Evolutionary conservation across 2,329 filamentous ascomycete genomes (phyloP).

Genomic region (Cryphonectria japonica): DNA sequence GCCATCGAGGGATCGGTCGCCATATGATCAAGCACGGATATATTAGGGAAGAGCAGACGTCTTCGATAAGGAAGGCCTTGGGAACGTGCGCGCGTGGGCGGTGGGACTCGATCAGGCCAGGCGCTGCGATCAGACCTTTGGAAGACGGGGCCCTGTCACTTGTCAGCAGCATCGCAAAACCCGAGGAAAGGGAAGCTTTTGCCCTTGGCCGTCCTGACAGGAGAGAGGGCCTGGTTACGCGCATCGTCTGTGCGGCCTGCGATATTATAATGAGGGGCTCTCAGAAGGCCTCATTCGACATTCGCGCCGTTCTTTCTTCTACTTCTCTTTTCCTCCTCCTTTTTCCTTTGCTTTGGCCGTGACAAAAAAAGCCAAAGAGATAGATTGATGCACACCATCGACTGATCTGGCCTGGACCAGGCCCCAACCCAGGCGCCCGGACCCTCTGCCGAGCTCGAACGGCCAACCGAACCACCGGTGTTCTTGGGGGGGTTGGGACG

Average conservation of each 20-base stretch:
- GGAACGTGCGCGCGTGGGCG: background rate
- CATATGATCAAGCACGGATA: background rate
- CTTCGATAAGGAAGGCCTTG: background rate
- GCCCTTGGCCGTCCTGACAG: background rate
- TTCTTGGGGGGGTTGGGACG: background rate
- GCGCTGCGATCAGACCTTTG: background rate
- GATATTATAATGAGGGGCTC: background rate
- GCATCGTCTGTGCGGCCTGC: constrained; percentile 1
- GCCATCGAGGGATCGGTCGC: background rate
- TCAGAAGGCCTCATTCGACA: too few species aligned
- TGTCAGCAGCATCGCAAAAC: background rate
- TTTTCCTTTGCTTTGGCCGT: background rate
- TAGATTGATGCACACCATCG: too few species aligned
- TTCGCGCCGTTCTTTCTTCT: too few species aligned
- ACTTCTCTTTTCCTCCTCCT: too few species aligned
- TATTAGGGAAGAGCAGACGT: background rate
- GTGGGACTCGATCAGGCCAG: background rate
- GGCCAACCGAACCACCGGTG: background rate
- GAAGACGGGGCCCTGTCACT: background rate
- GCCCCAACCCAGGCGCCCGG: background rate
- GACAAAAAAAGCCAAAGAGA: background rate
- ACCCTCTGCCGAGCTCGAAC: background rate
- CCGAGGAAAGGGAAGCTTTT: background rate
- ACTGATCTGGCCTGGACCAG: background rate
- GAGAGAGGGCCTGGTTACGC: background rate